phyloP scores from a whole-genome alignment of 768 basidiomycete species.

The Calvatia gigantea region DNA sequence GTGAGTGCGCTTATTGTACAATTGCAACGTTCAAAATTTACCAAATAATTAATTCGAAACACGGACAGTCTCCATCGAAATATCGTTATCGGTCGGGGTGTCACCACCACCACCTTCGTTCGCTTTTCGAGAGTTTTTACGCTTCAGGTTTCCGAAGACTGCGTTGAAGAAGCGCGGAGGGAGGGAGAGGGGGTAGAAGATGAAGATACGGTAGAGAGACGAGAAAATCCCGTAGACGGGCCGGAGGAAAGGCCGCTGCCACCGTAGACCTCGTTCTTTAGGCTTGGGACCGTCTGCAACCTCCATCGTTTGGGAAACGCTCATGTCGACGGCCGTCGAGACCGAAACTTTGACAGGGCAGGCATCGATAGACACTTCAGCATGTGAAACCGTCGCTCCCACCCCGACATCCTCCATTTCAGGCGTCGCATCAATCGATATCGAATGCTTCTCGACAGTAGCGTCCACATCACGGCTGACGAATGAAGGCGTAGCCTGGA shows the following conservation, averaged over 20 bases:
- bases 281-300: conserved; percentile 8
- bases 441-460: conserved; percentile 25
- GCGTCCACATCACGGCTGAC: conserved; percentile 33
- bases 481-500: conserved; percentile 34
- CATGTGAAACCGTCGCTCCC: conserved; percentile 36
- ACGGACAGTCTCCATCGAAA: conserved; percentile 40
- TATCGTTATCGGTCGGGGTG: conserved; percentile 20
- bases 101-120: neutral
- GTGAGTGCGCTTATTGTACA: conserved; percentile 11
- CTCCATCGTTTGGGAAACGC: conserved; percentile 13
- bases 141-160: conserved; percentile 14
- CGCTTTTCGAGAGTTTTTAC: conserved; percentile 1
- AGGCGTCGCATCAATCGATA: conserved; percentile 50
- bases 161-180: conserved; percentile 34
- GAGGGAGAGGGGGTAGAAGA: conserved; percentile 47
- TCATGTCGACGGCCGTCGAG: conserved; percentile 45
- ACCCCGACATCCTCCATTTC: conserved; percentile 38
- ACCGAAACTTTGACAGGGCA: conserved; percentile 32
- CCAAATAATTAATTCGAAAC: conserved; percentile 45
- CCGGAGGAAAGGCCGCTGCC: conserved; percentile 24
- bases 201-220: conserved; percentile 43
- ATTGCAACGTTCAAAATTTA: conserved; percentile 17
- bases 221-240: conserved; percentile 42
- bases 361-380: conserved; percentile 6
- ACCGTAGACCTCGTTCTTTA: neutral